These are phyloP conservation scores for Nepenthes gracilis DNA, from an alignment of 148 eudicot species.

Conservation along the genomic window DNA sequence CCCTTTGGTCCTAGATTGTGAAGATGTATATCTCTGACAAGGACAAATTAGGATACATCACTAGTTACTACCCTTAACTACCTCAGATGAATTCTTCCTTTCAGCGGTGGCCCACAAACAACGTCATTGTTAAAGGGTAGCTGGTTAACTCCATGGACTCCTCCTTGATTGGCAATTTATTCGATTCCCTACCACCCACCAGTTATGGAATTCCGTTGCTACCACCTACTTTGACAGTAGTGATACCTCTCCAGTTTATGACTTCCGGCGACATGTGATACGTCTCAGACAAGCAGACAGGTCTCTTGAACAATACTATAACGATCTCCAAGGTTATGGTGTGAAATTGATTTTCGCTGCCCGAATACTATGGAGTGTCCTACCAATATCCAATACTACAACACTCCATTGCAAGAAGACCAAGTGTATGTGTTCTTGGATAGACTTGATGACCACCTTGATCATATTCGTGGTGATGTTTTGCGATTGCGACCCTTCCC, in stretches of 20 bases:
- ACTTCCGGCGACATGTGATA: background rate
- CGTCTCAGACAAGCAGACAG: background rate
- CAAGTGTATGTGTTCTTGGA: constrained; percentile 3
- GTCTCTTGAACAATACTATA: constrained; percentile 3
- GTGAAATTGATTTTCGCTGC: background rate
- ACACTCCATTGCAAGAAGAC: constrained; percentile 3
- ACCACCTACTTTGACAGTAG: constrained; percentile 8
- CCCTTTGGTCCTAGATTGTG: background rate
- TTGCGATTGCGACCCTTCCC: constrained; percentile 2
- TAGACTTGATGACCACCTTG: constrained; percentile 7
- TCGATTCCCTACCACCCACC: constrained; percentile 5
- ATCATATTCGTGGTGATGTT: constrained; percentile 4
- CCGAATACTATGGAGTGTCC: too few relatives aligned
- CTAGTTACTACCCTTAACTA: background rate
- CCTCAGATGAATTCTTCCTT: background rate
- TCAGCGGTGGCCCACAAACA: background rate
- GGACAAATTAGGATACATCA: background rate
- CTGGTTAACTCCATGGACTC: background rate
- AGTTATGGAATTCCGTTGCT: constrained; percentile 5
- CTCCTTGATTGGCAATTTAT: background rate
- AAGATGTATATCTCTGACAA: background rate
- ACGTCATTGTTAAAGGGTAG: background rate
- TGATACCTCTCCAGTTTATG: constrained; percentile 8
- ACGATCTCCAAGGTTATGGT: constrained; percentile 3
- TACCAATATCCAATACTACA: constrained; percentile 3